Base-by-base conservation (phyloP, 495 filamentous ascomycete genomes). In the Tuber melanosporum region DNA sequence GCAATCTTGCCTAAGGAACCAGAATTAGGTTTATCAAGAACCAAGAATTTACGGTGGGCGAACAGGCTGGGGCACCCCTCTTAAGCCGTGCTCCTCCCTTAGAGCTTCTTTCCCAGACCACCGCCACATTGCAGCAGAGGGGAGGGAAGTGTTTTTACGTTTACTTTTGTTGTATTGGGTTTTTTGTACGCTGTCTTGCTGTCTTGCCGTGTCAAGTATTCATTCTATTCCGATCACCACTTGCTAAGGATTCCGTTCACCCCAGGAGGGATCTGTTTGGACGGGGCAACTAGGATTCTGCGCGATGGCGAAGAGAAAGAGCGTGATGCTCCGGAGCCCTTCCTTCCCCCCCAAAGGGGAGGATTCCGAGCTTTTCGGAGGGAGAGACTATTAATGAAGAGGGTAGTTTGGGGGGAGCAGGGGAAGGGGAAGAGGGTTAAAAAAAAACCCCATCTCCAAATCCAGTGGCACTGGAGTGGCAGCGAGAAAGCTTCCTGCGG, bases 401-500 rank as follows among this genome's bases (percentile, higher is more conserved):
- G 1, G 36, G 49, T 44, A 32, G 1, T 22, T 72, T 47, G 32
- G 70, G 71, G 71, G 19, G 62, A 73, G 22, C 19, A 15, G 5
- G 72, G 73, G 36, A 62, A 46, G 42, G 43, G 52, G 4, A 57
- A 39, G 17, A 66, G 71, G 36, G 73, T 26, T 44, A 49, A 14
- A 43, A 17, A 42, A 47, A 42, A 47, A 15, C n/a, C 9, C 22
- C 52, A 22, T 22, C 3, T 12, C 49, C 49, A 22, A 42, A 6
- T 8, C 1, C n/a, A 14, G 8, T n/a, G n/a, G 19, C 42, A 46
- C 70, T 49, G 36, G 41, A 49, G 22, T 70, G 43, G 49, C 19
- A 17, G 10, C 26, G 6, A 62, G 74, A 41, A 43, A 22, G 7
- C 47, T 41, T 15, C 93, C 93, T 41, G 90, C 94, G 5, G 91